Base-by-base conservation (phyloP, 1,284 basidiomycete genomes). In the Veloporphyrellus conicus region DNA sequence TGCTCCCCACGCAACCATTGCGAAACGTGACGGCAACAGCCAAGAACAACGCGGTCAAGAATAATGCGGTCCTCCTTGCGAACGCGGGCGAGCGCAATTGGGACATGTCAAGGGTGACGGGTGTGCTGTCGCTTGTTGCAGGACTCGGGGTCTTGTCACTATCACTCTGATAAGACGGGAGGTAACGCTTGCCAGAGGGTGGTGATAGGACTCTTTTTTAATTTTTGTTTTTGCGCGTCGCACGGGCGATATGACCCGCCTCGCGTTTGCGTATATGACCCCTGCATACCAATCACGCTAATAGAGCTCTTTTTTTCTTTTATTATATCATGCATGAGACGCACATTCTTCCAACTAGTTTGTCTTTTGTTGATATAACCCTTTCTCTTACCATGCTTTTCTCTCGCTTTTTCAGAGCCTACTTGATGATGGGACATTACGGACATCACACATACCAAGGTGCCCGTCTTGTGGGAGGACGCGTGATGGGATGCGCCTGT, bases 1-100 rank as follows among this genome's bases (percentile, higher is more conserved):
- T 73, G 71, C 49, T 73, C 6, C 73, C 71, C 3, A 72, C 71
- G 1, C 61, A 68, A 39, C 3, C 6, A 1, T 41, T 70, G 42
- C 55, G 68, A 22, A 69, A 69, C 47, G 59, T 67, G 35, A 53
- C 57, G 6, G 1, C 43, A 5, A n/a, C 47, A 11, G 20, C 41
- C 15, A 6, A 5, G 32, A 29, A n/a, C n/a, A n/a, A n/a, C n/a
- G n/a, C 41, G 14, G 8, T 35, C 7, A 50, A 45, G 38, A 52
- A 4, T 19, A 46, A 53, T 0, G 20, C 22, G 3, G 57, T 54
- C 22, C 49, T 52, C 9, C 20, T 33, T 20, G 48, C 41, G 37
- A 68, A 45, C 49, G 61, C 63, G 28, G 62, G 62, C 43, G 63
- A 53, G 41, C 64, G 54, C 40, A 48, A 42, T 51, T 55, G 49